These are phyloP conservation scores for Pseudocercospora vitis DNA, from an alignment of 2,329 filamentous ascomycete genomes.

Conservation along the genomic window DNA sequence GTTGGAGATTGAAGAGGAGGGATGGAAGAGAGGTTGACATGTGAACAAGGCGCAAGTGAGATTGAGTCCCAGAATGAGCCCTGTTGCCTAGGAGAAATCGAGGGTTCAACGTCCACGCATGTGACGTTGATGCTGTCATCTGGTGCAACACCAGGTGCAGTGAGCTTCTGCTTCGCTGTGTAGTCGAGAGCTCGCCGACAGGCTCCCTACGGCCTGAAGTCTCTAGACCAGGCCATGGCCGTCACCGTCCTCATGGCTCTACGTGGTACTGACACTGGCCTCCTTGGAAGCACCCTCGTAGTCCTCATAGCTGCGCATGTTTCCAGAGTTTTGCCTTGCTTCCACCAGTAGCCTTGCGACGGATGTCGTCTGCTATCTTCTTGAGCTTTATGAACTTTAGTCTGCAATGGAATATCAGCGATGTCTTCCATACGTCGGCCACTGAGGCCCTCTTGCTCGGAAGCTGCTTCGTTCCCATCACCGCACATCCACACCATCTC, in stretches of 20 bases:
- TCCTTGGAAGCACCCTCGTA: slow-evolving; percentile 7
- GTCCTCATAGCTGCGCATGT: slow-evolving; percentile 9
- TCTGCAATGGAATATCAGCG: background rate
- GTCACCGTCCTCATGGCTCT: slow-evolving; percentile 4
- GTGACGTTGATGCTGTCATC: background rate
- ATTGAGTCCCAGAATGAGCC: background rate
- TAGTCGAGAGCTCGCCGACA: too few species aligned
- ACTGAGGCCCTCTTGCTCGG: slow-evolving; percentile 1
- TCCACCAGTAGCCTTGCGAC: too few species aligned
- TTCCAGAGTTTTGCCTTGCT: too few species aligned
- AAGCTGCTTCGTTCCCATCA: slow-evolving; percentile 4
- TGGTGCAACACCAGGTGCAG: background rate
- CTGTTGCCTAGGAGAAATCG: background rate
- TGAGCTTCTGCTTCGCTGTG: too few species aligned
- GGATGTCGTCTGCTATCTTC: slow-evolving; percentile 6
- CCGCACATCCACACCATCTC: too few species aligned
- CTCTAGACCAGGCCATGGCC: slow-evolving; percentile 5
- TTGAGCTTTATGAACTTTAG: slow-evolving; percentile 16
- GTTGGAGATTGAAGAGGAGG: background rate
- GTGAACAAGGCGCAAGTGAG: background rate
- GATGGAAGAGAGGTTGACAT: background rate
- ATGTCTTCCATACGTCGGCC: background rate
- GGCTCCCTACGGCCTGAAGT: too few species aligned
- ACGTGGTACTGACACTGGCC: background rate
- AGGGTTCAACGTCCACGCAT: background rate